A percentile compares a stretch with the other conserved stretches of the same genome.
These are phyloP conservation scores for Cytospora mali DNA, from an alignment of 2,329 filamentous ascomycete species.

Conservation along the genomic window DNA sequence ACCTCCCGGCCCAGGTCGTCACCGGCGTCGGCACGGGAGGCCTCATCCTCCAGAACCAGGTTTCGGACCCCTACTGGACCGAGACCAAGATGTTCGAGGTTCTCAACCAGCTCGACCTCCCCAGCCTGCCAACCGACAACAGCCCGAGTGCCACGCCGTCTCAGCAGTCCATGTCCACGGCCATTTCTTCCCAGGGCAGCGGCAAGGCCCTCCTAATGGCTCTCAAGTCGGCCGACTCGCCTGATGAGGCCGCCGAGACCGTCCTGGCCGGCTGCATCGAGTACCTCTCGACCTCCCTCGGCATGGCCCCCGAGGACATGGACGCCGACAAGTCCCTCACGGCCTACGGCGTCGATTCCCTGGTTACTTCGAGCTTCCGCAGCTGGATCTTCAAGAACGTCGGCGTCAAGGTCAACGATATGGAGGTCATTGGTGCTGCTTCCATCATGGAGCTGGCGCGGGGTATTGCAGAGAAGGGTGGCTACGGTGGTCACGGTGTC, in stretches of 20 bases:
- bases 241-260: slow-evolving; percentile 46
- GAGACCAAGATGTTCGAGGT: slow-evolving; percentile 51
- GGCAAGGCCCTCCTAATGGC: slow-evolving; percentile 40
- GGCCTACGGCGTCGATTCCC: slow-evolving; percentile 50
- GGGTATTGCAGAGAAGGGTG: slow-evolving; percentile 25
- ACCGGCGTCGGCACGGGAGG: slow-evolving; percentile 59
- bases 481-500: slow-evolving; percentile 5
- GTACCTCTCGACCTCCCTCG: slow-evolving; percentile 52
- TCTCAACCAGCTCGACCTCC: slow-evolving; percentile 52
- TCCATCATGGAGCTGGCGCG: slow-evolving; percentile 26
- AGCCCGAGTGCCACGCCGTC: slow-evolving; percentile 30
- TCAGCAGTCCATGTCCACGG: background rate
- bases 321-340: slow-evolving; percentile 47
- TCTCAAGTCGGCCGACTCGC: slow-evolving; percentile 43
- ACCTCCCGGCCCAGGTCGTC: slow-evolving; percentile 51
- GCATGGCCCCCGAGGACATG: slow-evolving; percentile 52
- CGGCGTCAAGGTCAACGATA: slow-evolving; percentile 42
- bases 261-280: slow-evolving; percentile 49
- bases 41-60: slow-evolving; percentile 53
- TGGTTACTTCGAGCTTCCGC: slow-evolving; percentile 53
- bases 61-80: slow-evolving; percentile 57
- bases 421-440: slow-evolving; percentile 46
- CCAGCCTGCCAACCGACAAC: background rate
- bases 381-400: slow-evolving; percentile 55
- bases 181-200: slow-evolving; percentile 22